Percentiles rank a stretch among this genome's conserved stretches.
These are phyloP conservation scores for Haplographium delicatum DNA, from an alignment of 495 filamentous ascomycete species.

Conservation along the genomic window DNA sequence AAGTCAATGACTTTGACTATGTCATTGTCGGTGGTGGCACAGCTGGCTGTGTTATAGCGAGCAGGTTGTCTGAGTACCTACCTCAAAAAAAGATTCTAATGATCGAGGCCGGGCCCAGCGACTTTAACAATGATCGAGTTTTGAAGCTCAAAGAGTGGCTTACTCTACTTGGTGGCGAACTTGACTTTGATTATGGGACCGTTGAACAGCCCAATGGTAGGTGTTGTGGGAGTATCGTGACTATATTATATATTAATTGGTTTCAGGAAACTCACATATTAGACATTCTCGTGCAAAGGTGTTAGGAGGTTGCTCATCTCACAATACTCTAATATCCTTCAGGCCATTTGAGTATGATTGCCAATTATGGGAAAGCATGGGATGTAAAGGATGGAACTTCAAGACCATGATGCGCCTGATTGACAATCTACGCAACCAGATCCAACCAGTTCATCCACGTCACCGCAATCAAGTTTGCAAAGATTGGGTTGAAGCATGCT, in stretches of 20 bases:
- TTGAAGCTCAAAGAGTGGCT: constrained; percentile 79
- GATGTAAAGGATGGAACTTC: constrained; percentile 75
- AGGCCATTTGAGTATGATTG: constrained; percentile 77
- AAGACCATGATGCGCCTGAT: constrained; percentile 68
- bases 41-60: constrained; percentile 79
- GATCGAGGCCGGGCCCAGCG: constrained; percentile 56
- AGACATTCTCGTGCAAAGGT: constrained; percentile 81
- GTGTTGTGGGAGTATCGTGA: constrained; percentile 15
- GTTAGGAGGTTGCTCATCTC: constrained; percentile 77
- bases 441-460: constrained; percentile 70
- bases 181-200: constrained; percentile 84
- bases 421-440: constrained; percentile 69
- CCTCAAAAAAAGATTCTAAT: constrained; percentile 60
- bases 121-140: constrained; percentile 39
- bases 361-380: constrained; percentile 64
- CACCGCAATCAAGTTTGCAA: constrained; percentile 80
- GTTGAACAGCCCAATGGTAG: constrained; percentile 74
- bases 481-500: constrained; percentile 75
- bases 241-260: constrained; percentile 17
- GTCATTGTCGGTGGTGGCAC: constrained; percentile 84
- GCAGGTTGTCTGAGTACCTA: constrained; percentile 48
- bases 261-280: constrained; percentile 71
- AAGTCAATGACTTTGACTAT: constrained; percentile 68
- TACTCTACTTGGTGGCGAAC: constrained; percentile 67
- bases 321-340: constrained; percentile 85